Conservation (phyloP, 2,329 filamentous ascomycete species). For the Clonostachys sp. region DNA sequence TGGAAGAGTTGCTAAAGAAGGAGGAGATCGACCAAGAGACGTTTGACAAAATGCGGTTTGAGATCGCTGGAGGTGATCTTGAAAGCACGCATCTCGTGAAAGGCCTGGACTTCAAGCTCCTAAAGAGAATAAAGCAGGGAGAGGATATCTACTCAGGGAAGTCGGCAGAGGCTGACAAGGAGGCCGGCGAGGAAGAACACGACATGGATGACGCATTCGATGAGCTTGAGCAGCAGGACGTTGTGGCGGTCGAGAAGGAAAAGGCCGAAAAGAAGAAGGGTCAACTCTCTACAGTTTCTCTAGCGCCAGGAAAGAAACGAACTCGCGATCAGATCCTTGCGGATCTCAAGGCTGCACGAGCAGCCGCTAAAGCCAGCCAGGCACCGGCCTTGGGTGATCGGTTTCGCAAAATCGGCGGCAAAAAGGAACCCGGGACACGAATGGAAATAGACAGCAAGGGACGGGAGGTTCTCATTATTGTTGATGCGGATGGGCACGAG, state of each 20-base stretch:
- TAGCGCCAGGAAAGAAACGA: slow-evolving; percentile 54
- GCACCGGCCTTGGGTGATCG: slow-evolving; percentile 49
- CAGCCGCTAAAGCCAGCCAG: slow-evolving; percentile 51
- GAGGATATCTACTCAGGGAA: slow-evolving; percentile 56
- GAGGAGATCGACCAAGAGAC: slow-evolving; percentile 78
- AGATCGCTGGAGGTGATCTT: slow-evolving; percentile 80
- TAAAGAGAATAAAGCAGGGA: slow-evolving; percentile 64
- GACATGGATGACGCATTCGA: slow-evolving; percentile 64
- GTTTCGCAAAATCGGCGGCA: slow-evolving; percentile 61
- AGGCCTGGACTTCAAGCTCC: slow-evolving; percentile 79
- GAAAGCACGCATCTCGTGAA: slow-evolving; percentile 84
- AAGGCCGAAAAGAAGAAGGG: slow-evolving; percentile 54
- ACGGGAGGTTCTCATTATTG: slow-evolving; percentile 59
- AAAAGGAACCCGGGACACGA: slow-evolving; percentile 46
- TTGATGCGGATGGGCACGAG: slow-evolving; percentile 63
- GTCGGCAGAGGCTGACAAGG: slow-evolving; percentile 16
- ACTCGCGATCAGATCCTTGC: slow-evolving; percentile 64
- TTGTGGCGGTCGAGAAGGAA: slow-evolving; percentile 47
- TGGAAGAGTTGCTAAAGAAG: slow-evolving; percentile 78
- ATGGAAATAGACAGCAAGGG: slow-evolving; percentile 59
- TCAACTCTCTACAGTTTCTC: slow-evolving; percentile 47
- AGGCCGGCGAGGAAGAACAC: slow-evolving; percentile 21
- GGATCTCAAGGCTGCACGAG: slow-evolving; percentile 59
- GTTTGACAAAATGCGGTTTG: slow-evolving; percentile 68
- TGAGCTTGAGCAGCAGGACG: slow-evolving; percentile 46